Evolutionary conservation across 2,329 filamentous ascomycete genomes (phyloP), one percentile per base, ranked within the genome.

Genomic region (Cercospora berteroae): DNA sequence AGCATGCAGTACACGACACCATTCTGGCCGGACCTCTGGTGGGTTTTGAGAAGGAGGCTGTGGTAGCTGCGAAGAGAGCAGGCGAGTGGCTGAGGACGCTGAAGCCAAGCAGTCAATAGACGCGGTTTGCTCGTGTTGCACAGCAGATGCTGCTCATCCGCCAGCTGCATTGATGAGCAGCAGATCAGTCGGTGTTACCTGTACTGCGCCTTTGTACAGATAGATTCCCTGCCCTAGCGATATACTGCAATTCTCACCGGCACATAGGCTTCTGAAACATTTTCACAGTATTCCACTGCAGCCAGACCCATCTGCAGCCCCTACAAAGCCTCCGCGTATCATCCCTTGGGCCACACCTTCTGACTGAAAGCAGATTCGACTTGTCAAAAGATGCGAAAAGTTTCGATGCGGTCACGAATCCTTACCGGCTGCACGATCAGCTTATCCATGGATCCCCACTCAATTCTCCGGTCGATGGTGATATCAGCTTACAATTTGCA

Each of bases 1-100:
- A 79, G 58, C 67, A 74, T 9, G 81, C 78, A 4, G 79, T 79
- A 20, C 84, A 86, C 71, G 84, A 85, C 73, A 80, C 84, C 6
- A 66, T 84, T 18, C 60, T 82, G 1, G 2, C 81, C 1, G 83
- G 80, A 0, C 67, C 76, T 18, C 16, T 78, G 1, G 23, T 83
- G 2, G 83, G 83, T 0, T 85, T 83, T 67, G 72, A 80, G 59
- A 75, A 79, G 52, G 78, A 80, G 71, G 79, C 76, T 25, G 65
- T 25, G n/a, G 67, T 70, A 39, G 74, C 71, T 61, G 77, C 76
- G 10, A 76, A 78, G 76, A 75, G 76, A 67, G 81, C 79, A 5
- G 80, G 79, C 2, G 76, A 78, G 64, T 82, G 62, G 52, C 25
- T 73, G 55, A 63, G 59, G 48, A 72, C 31, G 29, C 23, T 63